phyloP scores from a whole-genome alignment of 2,329 filamentous ascomycete genomes.

The Xylaria sp. region DNA sequence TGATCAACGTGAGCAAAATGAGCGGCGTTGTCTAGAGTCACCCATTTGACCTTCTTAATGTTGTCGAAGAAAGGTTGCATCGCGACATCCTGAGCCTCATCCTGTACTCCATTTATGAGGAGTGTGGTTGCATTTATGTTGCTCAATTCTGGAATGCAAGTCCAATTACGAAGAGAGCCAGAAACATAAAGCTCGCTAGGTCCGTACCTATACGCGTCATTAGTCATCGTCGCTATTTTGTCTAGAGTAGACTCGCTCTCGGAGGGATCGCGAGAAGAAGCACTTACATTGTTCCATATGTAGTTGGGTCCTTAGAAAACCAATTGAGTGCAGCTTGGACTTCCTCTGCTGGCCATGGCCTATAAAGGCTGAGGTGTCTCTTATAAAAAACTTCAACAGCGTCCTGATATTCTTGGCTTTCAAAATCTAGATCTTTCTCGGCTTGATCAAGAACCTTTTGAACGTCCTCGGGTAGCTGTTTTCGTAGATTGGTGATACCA shows the following conservation, averaged over 20 bases:
- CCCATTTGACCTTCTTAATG: constrained; percentile 53
- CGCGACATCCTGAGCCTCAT: constrained; percentile 51
- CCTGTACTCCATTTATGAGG: constrained; percentile 51
- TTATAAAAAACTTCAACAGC: constrained; percentile 50
- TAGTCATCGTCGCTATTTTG: neutral
- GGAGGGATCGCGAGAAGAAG: too few relatives aligned
- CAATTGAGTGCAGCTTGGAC: constrained; percentile 48
- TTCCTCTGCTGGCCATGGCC: constrained; percentile 42
- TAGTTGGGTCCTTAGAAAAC: constrained; percentile 50
- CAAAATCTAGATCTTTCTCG: constrained; percentile 46
- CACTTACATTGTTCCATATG: constrained; percentile 49
- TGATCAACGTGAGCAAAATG: constrained; percentile 52
- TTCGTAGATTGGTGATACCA: constrained; percentile 35
- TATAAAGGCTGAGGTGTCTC: constrained; percentile 44
- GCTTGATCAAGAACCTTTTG: constrained; percentile 28
- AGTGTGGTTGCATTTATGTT: constrained; percentile 51
- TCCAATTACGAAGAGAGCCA: constrained; percentile 46
- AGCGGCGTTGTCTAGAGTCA: constrained; percentile 50
- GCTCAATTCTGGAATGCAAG: constrained; percentile 40
- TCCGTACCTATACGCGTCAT: constrained; percentile 33
- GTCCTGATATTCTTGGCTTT: constrained; percentile 47
- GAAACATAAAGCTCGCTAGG: constrained; percentile 41
- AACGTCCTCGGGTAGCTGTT: constrained; percentile 25
- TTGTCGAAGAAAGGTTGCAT: constrained; percentile 52
- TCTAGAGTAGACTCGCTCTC: neutral